Conservation (phyloP, 106 monocot genomes). For the Phalaenopsis aphrodite region DNA sequence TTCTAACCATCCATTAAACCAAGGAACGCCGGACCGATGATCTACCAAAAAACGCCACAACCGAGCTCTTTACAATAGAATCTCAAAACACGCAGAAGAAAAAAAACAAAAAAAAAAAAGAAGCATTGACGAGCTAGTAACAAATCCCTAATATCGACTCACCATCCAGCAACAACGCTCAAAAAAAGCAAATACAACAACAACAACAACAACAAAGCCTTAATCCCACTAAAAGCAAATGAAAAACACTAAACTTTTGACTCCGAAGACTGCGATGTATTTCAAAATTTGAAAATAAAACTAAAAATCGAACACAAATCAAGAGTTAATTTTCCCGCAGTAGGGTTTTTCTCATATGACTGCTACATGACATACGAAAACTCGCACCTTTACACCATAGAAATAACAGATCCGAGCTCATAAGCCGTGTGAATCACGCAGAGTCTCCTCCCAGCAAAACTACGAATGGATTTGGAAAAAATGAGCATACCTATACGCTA, state of each 20-base stretch:
- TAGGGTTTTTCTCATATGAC: neutral
- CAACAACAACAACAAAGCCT: too few relatives aligned
- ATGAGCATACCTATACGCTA: neutral
- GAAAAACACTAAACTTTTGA: neutral
- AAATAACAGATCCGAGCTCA: too few relatives aligned
- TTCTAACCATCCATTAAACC: too few relatives aligned
- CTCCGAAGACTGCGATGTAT: neutral
- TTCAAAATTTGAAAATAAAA: neutral
- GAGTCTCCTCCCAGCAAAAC: neutral
- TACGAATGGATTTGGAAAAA: neutral
- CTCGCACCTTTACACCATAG: too few relatives aligned
- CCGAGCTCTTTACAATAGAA: neutral
- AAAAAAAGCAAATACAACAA: neutral
- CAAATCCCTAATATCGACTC: neutral
- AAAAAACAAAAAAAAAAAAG: neutral
- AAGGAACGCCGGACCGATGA: neutral
- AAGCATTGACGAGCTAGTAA: neutral
- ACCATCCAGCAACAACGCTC: neutral
- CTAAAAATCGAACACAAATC: neutral
- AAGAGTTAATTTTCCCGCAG: neutral
- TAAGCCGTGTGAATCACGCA: too few relatives aligned
- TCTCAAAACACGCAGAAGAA: neutral
- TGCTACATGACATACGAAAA: neutral
- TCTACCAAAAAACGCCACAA: neutral
- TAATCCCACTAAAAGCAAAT: neutral